Evolutionary conservation across 148 eudicot species (phyloP).

Genomic region (Simmondsia chinensis): DNA sequence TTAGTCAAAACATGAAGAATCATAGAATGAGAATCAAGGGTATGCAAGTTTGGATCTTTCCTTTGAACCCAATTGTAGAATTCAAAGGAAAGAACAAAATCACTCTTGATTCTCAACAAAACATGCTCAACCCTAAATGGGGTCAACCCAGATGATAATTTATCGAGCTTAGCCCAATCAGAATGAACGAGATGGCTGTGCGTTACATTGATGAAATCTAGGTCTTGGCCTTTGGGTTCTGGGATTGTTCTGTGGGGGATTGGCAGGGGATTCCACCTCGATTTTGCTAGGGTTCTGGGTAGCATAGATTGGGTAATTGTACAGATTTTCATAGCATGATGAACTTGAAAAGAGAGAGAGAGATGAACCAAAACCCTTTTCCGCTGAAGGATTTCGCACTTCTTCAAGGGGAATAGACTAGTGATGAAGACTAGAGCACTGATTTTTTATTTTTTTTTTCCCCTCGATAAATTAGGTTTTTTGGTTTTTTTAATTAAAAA

Average conservation of each 20-base stretch:
- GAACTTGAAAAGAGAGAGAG: too few relatives aligned
- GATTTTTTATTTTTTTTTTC: too few relatives aligned
- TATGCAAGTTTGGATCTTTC: slow-evolving; percentile 34
- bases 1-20: slow-evolving; percentile 67
- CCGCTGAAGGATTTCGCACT: too few relatives aligned
- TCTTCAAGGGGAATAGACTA: too few relatives aligned
- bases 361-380: too few relatives aligned
- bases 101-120: slow-evolving; percentile 54
- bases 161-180: slow-evolving; percentile 61
- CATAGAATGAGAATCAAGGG: slow-evolving; percentile 54
- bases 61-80: slow-evolving; percentile 66
- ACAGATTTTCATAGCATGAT: too few relatives aligned
- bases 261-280: slow-evolving; percentile 33
- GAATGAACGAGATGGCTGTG: slow-evolving; percentile 73
- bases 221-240: slow-evolving; percentile 67
- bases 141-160: slow-evolving; percentile 24
- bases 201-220: slow-evolving; percentile 69
- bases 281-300: too few relatives aligned
- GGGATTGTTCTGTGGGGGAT: slow-evolving; percentile 65
- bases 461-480: too few relatives aligned
- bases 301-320: too few relatives aligned
- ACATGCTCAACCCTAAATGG: slow-evolving; percentile 68
- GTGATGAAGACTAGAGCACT: too few relatives aligned
- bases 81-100: slow-evolving; percentile 59
- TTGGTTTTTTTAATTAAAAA: too few relatives aligned